These are phyloP conservation scores for Bathelium albidoporum DNA, from an alignment of 495 filamentous ascomycete species.

Conservation along the genomic window DNA sequence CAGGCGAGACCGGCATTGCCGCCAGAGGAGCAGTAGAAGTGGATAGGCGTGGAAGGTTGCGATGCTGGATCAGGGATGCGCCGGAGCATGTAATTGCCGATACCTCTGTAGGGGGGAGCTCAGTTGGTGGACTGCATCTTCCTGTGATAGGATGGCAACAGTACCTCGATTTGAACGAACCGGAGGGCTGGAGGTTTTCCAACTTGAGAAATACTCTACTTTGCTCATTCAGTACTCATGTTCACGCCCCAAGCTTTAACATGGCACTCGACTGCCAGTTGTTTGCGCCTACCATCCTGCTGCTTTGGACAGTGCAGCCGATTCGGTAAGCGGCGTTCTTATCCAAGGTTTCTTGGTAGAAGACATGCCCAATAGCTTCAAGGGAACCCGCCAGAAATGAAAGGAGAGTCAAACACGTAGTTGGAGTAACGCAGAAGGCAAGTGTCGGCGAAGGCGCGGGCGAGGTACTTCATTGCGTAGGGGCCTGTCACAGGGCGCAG, in stretches of 20 bases:
- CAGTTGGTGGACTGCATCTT: not conserved
- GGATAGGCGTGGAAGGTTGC: constrained; percentile 35
- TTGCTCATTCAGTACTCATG: constrained; percentile 27
- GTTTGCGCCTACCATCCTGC: constrained; percentile 53
- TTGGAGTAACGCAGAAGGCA: too few species aligned
- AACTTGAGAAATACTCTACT: constrained; percentile 75
- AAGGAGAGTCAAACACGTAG: too few species aligned
- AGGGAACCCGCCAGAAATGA: too few species aligned
- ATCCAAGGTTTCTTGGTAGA: constrained; percentile 47
- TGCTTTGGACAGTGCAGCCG: constrained; percentile 53
- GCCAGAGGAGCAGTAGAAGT: constrained; percentile 82
- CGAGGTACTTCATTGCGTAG: too few species aligned
- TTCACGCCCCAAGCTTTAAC: not conserved
- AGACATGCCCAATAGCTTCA: not conserved
- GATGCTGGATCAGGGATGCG: constrained; percentile 34
- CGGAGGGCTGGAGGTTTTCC: constrained; percentile 84
- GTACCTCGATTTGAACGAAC: constrained; percentile 90
- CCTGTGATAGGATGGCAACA: not conserved
- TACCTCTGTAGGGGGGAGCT: constrained; percentile 41
- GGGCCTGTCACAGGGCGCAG: too few species aligned
- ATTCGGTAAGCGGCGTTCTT: constrained; percentile 62
- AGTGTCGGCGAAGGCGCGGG: too few species aligned
- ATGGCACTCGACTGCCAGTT: constrained; percentile 6
- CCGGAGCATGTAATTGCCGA: constrained; percentile 68
- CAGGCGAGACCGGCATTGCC: constrained; percentile 92